Conservation (phyloP, 768 basidiomycete genomes). For the Russula compacta region DNA sequence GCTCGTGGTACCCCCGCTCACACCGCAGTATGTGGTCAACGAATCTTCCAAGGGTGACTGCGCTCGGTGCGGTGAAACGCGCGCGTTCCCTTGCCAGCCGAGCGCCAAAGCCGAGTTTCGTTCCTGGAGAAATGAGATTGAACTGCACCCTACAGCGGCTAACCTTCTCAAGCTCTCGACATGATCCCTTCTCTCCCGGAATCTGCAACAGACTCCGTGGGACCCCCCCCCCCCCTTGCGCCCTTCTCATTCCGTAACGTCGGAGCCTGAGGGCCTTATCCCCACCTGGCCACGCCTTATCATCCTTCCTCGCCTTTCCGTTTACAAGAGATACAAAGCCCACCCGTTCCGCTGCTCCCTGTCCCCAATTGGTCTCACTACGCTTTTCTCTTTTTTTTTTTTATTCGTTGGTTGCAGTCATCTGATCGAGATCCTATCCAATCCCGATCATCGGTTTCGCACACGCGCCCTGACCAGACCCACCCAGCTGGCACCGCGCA, state of each 20-base stretch:
- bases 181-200: conserved; percentile 6
- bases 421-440: conserved; percentile 16
- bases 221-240: conserved; percentile 13
- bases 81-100: conserved; percentile 19
- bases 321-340: conserved; percentile 5
- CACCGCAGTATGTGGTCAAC: conserved; percentile 6
- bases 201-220: conserved; percentile 17
- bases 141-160: conserved; percentile 16
- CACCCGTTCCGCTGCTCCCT: conserved; percentile 2
- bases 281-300: conserved; percentile 16
- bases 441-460: conserved; percentile 21
- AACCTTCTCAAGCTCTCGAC: conserved; percentile 17
- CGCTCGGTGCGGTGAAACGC: conserved; percentile 12
- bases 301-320: conserved; percentile 7
- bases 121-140: conserved; percentile 18
- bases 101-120: conserved; percentile 14
- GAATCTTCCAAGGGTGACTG: neutral
- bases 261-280: conserved; percentile 16
- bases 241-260: conserved; percentile 19
- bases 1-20: neutral
- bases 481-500: conserved; percentile 11
- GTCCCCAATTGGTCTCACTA: conserved; percentile 12
- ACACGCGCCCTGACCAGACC: conserved; percentile 9
- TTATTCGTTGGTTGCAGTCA: conserved; percentile 9
- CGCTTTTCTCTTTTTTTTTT: neutral